These are phyloP conservation scores for Sphaceloma murrayae DNA, from an alignment of 2,329 filamentous ascomycete species.

Conservation along the genomic window DNA sequence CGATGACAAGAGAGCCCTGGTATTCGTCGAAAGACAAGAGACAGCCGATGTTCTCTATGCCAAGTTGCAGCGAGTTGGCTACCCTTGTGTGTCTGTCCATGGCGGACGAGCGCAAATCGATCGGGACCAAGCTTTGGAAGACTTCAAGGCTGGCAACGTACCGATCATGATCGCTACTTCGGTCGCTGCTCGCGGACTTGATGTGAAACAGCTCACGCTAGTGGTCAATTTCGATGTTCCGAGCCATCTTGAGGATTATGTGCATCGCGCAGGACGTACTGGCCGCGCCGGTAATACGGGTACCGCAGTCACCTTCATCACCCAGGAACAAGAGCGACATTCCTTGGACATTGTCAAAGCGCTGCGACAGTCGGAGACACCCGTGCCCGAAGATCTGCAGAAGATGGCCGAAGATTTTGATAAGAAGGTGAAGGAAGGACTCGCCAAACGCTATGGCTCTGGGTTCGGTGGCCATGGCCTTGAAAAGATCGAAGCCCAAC, in stretches of 20 bases:
- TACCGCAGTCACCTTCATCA: conserved; percentile 89
- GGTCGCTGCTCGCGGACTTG: conserved; percentile 85
- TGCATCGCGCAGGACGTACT: conserved; percentile 86
- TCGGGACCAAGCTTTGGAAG: conserved; percentile 80
- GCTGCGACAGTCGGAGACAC: conserved; percentile 80
- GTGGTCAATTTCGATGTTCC: conserved; percentile 94
- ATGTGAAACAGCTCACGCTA: conserved; percentile 91
- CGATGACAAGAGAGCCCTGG: conserved; percentile 78
- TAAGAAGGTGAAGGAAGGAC: conserved; percentile 85
- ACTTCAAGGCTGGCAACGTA: conserved; percentile 86
- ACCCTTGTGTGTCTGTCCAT: conserved; percentile 87
- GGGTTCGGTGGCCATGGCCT: conserved; percentile 94
- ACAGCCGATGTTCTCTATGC: conserved; percentile 43
- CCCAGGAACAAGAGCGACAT: conserved; percentile 82
- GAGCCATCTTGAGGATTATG: conserved; percentile 92
- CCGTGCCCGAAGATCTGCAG: conserved; percentile 60
- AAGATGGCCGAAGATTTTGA: conserved; percentile 59
- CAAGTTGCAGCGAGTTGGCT: conserved; percentile 72
- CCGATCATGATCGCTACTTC: conserved; percentile 91
- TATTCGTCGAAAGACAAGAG: conserved; percentile 40
- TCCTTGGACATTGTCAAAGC: conserved; percentile 83
- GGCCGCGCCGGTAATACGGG: conserved; percentile 91
- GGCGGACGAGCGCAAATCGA: conserved; percentile 91
- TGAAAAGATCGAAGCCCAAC: conserved; percentile 81
- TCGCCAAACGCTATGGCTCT: conserved; percentile 71